A percentile compares a stretch with the other conserved stretches of the same genome.
Conservation (phyloP, 2,329 filamentous ascomycete species). For the Cladosporium sp. region DNA sequence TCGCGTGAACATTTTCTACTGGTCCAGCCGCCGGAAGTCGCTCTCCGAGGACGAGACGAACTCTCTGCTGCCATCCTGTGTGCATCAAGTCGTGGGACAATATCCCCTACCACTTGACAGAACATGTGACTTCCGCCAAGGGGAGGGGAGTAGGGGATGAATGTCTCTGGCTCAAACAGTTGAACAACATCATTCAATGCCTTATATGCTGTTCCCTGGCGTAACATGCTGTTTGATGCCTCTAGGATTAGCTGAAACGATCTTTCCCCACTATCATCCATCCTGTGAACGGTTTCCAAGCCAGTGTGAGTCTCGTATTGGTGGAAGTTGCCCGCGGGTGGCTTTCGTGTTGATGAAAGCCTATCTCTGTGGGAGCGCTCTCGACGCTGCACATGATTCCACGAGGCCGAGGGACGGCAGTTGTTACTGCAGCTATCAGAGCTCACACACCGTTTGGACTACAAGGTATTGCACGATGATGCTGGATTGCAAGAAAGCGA, state of each 20-base stretch:
- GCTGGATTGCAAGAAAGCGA: no score
- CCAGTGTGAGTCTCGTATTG: neutral
- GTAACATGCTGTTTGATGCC: neutral
- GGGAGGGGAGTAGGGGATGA: slow-evolving; percentile 1
- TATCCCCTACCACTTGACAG: neutral
- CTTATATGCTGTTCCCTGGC: neutral
- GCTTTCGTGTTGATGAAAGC: neutral
- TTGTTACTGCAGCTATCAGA: no score
- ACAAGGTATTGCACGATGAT: no score
- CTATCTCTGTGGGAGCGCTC: neutral
- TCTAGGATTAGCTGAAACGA: neutral
- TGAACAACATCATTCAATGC: neutral
- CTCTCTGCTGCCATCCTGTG: neutral
- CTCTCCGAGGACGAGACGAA: slow-evolving; percentile 1
- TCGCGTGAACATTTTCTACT: slow-evolving; percentile 8
- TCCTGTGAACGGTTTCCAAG: neutral
- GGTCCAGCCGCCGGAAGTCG: neutral
- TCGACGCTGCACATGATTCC: neutral
- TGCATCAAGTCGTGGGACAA: slow-evolving; percentile 10
- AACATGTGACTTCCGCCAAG: slow-evolving; percentile 1
- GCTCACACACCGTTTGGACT: no score
- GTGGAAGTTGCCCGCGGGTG: neutral
- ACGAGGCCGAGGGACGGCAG: no score
- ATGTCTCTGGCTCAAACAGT: slow-evolving; percentile 8
- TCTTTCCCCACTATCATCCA: neutral